These are phyloP conservation scores for Ulmus americana DNA, from an alignment of 331 rosid genomes.

Conservation along the genomic window DNA sequence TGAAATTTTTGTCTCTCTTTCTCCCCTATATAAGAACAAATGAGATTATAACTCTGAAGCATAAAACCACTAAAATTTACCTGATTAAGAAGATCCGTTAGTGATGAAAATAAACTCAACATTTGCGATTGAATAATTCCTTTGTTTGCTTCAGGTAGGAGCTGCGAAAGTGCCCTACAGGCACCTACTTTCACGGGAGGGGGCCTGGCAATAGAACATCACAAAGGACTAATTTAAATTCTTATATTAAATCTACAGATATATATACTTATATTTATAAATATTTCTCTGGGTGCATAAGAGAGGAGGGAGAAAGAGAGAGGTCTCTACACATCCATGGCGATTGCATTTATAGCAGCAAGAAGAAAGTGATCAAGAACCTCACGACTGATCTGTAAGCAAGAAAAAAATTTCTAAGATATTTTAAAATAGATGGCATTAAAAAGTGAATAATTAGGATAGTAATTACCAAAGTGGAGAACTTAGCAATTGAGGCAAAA, in stretches of 20 bases:
- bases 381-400: conserved; percentile 53
- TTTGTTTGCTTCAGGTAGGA: conserved; percentile 71
- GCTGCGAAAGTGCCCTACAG: conserved; percentile 79
- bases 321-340: conserved; percentile 66
- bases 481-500: conserved; percentile 66
- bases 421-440: background rate
- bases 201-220: conserved; percentile 49
- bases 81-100: conserved; percentile 72
- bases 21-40: conserved; percentile 9
- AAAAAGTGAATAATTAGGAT: background rate
- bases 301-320: conserved; percentile 16
- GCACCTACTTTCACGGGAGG: conserved; percentile 92
- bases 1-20: background rate
- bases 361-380: conserved; percentile 57
- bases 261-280: background rate
- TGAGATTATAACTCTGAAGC: conserved; percentile 15
- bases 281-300: background rate
- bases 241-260: background rate
- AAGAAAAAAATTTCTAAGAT: conserved; percentile 23
- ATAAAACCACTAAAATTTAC: conserved; percentile 32
- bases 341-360: conserved; percentile 67
- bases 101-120: conserved; percentile 74
- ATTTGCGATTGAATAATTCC: conserved; percentile 56
- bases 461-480: conserved; percentile 71
- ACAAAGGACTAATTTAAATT: background rate